These are phyloP conservation scores for Rugosomyces carneus DNA, from an alignment of 1,284 basidiomycete genomes.

Conservation along the genomic window DNA sequence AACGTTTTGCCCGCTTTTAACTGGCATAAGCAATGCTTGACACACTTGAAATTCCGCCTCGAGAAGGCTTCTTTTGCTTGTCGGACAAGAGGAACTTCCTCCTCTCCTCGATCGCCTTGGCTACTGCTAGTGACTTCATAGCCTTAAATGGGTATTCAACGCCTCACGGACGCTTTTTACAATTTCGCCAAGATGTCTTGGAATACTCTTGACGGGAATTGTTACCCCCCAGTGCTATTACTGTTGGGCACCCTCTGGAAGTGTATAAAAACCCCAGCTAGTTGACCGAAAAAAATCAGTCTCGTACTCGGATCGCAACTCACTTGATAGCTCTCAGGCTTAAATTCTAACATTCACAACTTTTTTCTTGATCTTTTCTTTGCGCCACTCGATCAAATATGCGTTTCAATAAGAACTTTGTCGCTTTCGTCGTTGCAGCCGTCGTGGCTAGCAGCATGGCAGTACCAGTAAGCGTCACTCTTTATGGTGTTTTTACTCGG, in stretches of 20 bases:
- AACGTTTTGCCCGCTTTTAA: not conserved
- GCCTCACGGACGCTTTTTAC: slow-evolving; percentile 1
- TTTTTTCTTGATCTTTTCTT: not conserved
- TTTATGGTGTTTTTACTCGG: too few relatives aligned
- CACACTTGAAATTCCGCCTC: not conserved
- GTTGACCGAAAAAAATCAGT: not conserved
- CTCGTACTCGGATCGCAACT: not conserved
- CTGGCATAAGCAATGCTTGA: not conserved
- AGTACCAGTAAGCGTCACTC: slow-evolving; percentile 24
- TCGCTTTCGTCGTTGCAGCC: slow-evolving; percentile 28
- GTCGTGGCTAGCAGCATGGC: slow-evolving; percentile 25
- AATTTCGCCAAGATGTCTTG: slow-evolving; percentile 1
- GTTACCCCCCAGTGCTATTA: not conserved
- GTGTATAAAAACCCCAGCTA: not conserved
- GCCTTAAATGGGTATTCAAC: not conserved
- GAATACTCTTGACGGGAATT: not conserved
- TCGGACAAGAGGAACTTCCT: not conserved
- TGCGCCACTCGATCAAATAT: slow-evolving; percentile 13
- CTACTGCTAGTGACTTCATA: not conserved
- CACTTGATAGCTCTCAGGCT: not conserved
- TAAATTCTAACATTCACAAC: not conserved
- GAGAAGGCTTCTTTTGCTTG: not conserved
- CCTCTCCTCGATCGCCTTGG: not conserved
- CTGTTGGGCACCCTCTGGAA: not conserved
- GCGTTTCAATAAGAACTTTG: slow-evolving; percentile 31